Evolutionary conservation across 2,329 filamentous ascomycete genomes (phyloP).

Genomic region (Alternaria arbusti): DNA sequence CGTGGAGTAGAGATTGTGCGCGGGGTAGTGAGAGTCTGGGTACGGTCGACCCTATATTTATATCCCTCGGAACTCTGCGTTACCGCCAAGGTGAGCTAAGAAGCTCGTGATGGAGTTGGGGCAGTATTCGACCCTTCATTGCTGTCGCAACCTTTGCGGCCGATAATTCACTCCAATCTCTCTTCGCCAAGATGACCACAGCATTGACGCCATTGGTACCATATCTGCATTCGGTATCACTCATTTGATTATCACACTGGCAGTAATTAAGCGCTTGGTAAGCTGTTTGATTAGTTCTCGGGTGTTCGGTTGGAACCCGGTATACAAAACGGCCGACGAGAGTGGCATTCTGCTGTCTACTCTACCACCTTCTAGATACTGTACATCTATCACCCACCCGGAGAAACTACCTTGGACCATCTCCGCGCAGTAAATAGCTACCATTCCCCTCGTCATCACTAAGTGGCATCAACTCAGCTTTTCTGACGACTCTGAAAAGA

Average conservation of each 20-base stretch:
- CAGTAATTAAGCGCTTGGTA: not conserved
- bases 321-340: not conserved
- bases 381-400: not conserved
- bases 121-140: not conserved
- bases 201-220: not conserved
- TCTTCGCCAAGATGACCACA: not conserved
- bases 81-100: not conserved
- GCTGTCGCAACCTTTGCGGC: not conserved
- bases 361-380: not conserved
- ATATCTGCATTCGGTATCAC: not conserved
- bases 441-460: not conserved
- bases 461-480: constrained; percentile 7
- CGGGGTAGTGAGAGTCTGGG: not conserved
- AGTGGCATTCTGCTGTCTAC: not conserved
- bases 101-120: not conserved
- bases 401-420: not conserved
- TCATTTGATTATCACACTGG: not conserved
- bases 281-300: not conserved
- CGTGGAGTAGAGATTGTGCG: not conserved
- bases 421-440: not conserved
- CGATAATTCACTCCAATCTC: not conserved
- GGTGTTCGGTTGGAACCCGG: not conserved
- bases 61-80: not conserved
- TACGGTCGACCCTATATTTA: not conserved
- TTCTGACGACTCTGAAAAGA: constrained; percentile 14